Evolutionary conservation across 306 rosid genomes (phyloP).

Genomic region (Sechiopsis laciniata): DNA sequence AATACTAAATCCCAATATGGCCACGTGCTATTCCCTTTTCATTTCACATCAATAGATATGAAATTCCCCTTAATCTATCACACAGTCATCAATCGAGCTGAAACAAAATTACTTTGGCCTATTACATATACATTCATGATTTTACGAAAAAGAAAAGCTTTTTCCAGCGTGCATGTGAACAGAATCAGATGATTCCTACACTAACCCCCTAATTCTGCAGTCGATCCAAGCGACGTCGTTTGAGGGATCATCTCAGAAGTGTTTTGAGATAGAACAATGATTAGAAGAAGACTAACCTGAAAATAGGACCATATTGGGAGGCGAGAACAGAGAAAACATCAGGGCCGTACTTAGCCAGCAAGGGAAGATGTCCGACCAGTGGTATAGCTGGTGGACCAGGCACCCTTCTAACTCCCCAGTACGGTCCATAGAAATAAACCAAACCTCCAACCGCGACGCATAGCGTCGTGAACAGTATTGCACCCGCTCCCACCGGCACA

Average conservation of each 20-base stretch:
- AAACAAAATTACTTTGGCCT: not conserved
- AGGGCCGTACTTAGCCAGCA: slow-evolving; percentile 77
- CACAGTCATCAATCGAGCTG: not conserved
- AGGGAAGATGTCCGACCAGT: slow-evolving; percentile 80
- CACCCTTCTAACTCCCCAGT: slow-evolving; percentile 72
- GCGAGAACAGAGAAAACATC: slow-evolving; percentile 84
- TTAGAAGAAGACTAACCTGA: slow-evolving; percentile 48
- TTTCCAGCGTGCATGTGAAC: slow-evolving; percentile 13
- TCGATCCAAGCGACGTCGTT: slow-evolving; percentile 12
- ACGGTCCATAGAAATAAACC: slow-evolving; percentile 57
- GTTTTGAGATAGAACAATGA: not conserved
- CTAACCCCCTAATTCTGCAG: not conserved
- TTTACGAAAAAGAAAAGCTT: too few species aligned
- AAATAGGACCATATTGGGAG: slow-evolving; percentile 80
- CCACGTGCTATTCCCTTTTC: not conserved
- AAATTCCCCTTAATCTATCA: slow-evolving; percentile 1
- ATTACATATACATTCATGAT: not conserved
- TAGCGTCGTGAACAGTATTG: slow-evolving; percentile 37
- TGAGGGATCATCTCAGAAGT: not conserved
- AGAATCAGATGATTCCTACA: not conserved
- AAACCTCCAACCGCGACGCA: slow-evolving; percentile 40
- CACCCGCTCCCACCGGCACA: slow-evolving; percentile 25
- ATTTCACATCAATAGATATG: slow-evolving; percentile 5
- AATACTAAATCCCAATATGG: not conserved
- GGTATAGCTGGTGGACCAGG: slow-evolving; percentile 88